phyloP scores from a whole-genome alignment of 306 rosid species.

The Vigna trinervia region DNA sequence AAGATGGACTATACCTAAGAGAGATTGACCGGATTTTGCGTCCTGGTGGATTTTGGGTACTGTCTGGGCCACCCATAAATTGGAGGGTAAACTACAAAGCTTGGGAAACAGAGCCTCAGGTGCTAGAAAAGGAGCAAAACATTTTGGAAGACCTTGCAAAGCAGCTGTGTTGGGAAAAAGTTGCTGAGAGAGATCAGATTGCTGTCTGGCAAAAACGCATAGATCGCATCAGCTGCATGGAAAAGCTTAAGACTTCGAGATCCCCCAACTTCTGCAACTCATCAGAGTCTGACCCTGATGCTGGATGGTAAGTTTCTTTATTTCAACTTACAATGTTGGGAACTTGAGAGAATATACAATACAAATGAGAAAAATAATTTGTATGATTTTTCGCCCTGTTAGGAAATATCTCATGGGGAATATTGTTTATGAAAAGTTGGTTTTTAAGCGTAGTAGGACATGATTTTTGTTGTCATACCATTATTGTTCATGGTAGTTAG shows the following conservation, averaged over 20 bases:
- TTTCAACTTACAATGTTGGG: background rate
- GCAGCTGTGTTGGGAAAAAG: slow-evolving; percentile 64
- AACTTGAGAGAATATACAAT: background rate
- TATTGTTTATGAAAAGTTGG: background rate
- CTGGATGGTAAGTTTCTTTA: slow-evolving; percentile 55
- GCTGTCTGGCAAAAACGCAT: slow-evolving; percentile 61
- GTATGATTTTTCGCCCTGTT: background rate
- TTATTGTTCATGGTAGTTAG: background rate
- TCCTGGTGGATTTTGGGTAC: slow-evolving; percentile 72
- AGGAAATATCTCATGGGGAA: background rate
- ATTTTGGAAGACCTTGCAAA: slow-evolving; percentile 59
- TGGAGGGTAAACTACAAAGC: slow-evolving; percentile 60
- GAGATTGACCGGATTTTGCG: slow-evolving; percentile 63
- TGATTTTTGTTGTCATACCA: background rate
- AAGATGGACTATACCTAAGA: slow-evolving; percentile 61
- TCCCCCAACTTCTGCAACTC: slow-evolving; percentile 52
- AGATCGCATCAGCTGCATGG: slow-evolving; percentile 50
- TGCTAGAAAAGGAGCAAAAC: slow-evolving; percentile 52
- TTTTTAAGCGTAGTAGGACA: background rate
- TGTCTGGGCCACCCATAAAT: slow-evolving; percentile 73
- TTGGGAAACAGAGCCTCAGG: slow-evolving; percentile 52
- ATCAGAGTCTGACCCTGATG: slow-evolving; percentile 53
- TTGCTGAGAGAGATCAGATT: slow-evolving; percentile 50
- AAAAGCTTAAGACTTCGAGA: slow-evolving; percentile 45
- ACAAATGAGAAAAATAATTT: background rate